Percentiles rank a stretch among this genome's conserved stretches.
These are phyloP conservation scores for Luzula sylvatica DNA, from an alignment of 176 grass and related monocot genomes.

Conservation along the genomic window DNA sequence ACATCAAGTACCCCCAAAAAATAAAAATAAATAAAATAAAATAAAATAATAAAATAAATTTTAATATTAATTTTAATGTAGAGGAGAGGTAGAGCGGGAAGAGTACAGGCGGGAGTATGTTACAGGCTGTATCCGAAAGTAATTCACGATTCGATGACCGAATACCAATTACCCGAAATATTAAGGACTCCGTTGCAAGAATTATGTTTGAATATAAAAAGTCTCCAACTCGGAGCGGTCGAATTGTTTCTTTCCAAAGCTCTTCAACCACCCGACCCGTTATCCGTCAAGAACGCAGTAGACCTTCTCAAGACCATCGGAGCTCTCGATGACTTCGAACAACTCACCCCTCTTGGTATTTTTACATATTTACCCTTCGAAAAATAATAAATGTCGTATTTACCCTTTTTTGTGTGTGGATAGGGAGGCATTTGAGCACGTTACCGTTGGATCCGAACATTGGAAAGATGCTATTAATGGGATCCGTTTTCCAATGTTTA, in stretches of 20 bases:
- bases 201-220: slow-evolving; percentile 92
- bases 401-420: neutral
- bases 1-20: slow-evolving; percentile 83
- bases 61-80: slow-evolving; percentile 21
- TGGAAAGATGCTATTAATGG: slow-evolving; percentile 93
- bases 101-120: slow-evolving; percentile 75
- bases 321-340: slow-evolving; percentile 71
- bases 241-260: slow-evolving; percentile 79
- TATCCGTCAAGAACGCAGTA: slow-evolving; percentile 90
- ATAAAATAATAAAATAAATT: neutral
- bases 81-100: slow-evolving; percentile 86
- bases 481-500: slow-evolving; percentile 85
- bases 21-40: too few species aligned
- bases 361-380: too few species aligned
- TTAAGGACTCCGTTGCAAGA: slow-evolving; percentile 95
- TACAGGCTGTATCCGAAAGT: slow-evolving; percentile 92
- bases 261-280: slow-evolving; percentile 68
- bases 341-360: slow-evolving; percentile 84
- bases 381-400: too few species aligned
- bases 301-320: slow-evolving; percentile 90
- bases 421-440: slow-evolving; percentile 75
- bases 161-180: slow-evolving; percentile 98
- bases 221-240: slow-evolving; percentile 66
- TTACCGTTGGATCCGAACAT: slow-evolving; percentile 91
- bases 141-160: slow-evolving; percentile 73